phyloP scores from a whole-genome alignment of 208 protist genomes.

The Paratrypanosoma confusum region DNA sequence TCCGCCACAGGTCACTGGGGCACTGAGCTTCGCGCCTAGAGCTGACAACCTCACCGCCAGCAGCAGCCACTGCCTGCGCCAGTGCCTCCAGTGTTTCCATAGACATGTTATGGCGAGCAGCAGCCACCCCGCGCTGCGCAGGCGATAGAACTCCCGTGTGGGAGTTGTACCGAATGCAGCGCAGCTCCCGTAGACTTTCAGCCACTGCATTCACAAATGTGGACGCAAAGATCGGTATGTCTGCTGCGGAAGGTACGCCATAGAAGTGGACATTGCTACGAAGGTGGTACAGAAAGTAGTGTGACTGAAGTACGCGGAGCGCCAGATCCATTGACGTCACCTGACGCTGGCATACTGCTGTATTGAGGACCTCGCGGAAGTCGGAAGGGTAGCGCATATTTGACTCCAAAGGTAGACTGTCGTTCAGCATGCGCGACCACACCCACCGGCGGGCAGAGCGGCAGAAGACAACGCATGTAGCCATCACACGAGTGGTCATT shows the following conservation, averaged over 20 bases:
- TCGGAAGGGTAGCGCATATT: constrained; percentile 65
- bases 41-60: background rate
- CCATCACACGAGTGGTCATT: constrained; percentile 64
- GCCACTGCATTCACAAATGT: constrained; percentile 59
- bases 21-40: too few species aligned
- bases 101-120: constrained; percentile 45
- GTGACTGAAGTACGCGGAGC: constrained; percentile 60
- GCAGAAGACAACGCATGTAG: constrained; percentile 54
- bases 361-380: constrained; percentile 67
- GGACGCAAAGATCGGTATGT: constrained; percentile 61
- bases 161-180: constrained; percentile 22
- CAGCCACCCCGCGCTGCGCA: constrained; percentile 46
- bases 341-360: constrained; percentile 52
- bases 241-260: constrained; percentile 44
- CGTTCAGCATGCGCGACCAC: constrained; percentile 56
- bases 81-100: constrained; percentile 45
- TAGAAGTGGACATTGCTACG: constrained; percentile 71
- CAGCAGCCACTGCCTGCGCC: constrained; percentile 13
- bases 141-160: constrained; percentile 1
- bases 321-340: constrained; percentile 41
- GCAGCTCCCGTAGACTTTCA: constrained; percentile 22
- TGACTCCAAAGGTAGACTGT: constrained; percentile 73
- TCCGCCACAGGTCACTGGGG: too few species aligned
- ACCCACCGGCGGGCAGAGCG: constrained; percentile 59
- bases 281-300: constrained; percentile 79